A percentile compares a stretch with the other conserved stretches of the same genome.
Conservation (phyloP, 164 flowering plant species). For the Umbellularia californica region DNA sequence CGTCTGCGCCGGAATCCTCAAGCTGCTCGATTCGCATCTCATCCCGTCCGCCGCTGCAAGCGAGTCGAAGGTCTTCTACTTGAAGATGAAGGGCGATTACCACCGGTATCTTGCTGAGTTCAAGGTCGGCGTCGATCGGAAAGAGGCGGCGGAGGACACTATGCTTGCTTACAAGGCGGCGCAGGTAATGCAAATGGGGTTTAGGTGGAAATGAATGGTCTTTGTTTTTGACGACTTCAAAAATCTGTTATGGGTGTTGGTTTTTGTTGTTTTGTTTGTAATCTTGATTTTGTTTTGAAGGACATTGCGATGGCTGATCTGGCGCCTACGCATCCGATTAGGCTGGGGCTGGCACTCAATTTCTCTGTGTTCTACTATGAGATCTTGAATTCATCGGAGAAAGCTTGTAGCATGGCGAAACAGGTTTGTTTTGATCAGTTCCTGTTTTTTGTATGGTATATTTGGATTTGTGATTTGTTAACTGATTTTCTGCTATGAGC, state of each 20-base stretch:
- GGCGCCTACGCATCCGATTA: slow-evolving; percentile 75
- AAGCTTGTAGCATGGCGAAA: slow-evolving; percentile 78
- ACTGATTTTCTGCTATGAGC: background rate
- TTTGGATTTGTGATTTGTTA: background rate
- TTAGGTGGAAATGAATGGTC: no score
- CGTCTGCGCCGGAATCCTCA: slow-evolving; percentile 59
- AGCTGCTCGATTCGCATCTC: slow-evolving; percentile 48
- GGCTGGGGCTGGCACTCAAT: slow-evolving; percentile 78
- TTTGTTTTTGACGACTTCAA: no score
- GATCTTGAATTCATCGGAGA: slow-evolving; percentile 70
- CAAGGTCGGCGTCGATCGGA: slow-evolving; percentile 57
- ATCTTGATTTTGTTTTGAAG: slow-evolving; percentile 21
- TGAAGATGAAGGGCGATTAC: slow-evolving; percentile 92
- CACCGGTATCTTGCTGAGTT: slow-evolving; percentile 77
- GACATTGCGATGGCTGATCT: slow-evolving; percentile 65
- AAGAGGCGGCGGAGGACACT: slow-evolving; percentile 73
- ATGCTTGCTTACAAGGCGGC: slow-evolving; percentile 78
- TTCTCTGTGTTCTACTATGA: slow-evolving; percentile 90
- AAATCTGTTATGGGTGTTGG: background rate
- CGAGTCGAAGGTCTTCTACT: slow-evolving; percentile 72
- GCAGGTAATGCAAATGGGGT: slow-evolving; percentile 40
- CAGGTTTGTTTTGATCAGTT: slow-evolving; percentile 31
- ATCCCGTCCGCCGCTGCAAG: slow-evolving; percentile 49
- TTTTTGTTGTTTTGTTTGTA: background rate
- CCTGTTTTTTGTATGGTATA: background rate